phyloP scores from a whole-genome alignment of 2,329 filamentous ascomycete species.

The Trichoderma atroviride region DNA sequence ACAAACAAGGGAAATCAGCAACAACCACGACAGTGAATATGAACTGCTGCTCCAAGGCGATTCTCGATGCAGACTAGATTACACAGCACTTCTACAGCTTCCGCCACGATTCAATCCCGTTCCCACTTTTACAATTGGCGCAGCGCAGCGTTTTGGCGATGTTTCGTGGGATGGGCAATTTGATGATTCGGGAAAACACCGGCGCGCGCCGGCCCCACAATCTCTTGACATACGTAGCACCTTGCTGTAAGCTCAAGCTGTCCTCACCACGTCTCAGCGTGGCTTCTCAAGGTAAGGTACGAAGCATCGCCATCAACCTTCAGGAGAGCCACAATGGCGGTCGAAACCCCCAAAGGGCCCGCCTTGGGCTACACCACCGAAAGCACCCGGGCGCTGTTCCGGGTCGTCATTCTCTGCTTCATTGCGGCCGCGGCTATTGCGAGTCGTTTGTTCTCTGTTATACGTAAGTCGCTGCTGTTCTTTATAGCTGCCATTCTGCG shows the following conservation, averaged over 20 bases:
- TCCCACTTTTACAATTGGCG: constrained; percentile 16
- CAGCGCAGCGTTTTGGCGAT: background rate
- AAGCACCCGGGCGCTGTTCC: constrained; percentile 81
- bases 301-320: constrained; percentile 40
- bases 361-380: constrained; percentile 78
- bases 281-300: constrained; percentile 32
- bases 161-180: background rate
- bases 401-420: constrained; percentile 84
- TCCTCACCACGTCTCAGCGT: constrained; percentile 39
- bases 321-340: constrained; percentile 49
- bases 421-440: constrained; percentile 91
- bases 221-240: constrained; percentile 25
- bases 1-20: too few species aligned
- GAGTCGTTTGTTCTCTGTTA: constrained; percentile 96
- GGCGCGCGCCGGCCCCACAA: constrained; percentile 26
- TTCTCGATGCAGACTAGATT: background rate
- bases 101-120: background rate
- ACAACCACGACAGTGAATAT: background rate
- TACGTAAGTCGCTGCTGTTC: constrained; percentile 69
- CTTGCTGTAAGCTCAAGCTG: constrained; percentile 52
- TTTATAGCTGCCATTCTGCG: background rate
- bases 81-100: background rate
- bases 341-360: constrained; percentile 48
- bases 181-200: constrained; percentile 24
- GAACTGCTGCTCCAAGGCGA: background rate